These are phyloP conservation scores for Pontederia crassipes DNA, from an alignment of 176 grass and related monocot species.

Conservation along the genomic window DNA sequence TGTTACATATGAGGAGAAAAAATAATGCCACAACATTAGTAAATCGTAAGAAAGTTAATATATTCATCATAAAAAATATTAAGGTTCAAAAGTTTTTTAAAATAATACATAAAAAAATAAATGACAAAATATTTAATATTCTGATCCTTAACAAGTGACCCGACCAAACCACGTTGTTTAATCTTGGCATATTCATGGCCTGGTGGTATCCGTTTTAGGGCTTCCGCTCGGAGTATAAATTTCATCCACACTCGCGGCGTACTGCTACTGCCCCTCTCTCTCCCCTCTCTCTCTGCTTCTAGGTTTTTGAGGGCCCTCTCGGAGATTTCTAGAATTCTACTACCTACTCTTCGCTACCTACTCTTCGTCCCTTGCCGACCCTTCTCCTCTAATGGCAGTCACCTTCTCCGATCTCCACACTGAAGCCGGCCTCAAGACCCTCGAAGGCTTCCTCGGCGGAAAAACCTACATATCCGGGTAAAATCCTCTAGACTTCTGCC, in stretches of 20 bases:
- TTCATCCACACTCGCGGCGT: no score
- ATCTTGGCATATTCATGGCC: no score
- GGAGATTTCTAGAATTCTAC: constrained; percentile 9
- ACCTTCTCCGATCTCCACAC: constrained; percentile 67
- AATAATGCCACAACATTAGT: no score
- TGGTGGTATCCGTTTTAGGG: neutral
- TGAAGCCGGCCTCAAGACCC: constrained; percentile 51
- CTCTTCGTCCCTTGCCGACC: neutral
- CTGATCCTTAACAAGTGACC: no score
- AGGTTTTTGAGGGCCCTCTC: neutral
- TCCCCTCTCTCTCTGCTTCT: neutral
- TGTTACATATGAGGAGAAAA: no score
- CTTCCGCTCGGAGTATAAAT: neutral
- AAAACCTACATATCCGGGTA: constrained; percentile 79
- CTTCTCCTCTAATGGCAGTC: constrained; percentile 51
- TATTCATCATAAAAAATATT: no score
- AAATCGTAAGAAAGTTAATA: no score
- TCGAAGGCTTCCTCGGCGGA: constrained; percentile 53
- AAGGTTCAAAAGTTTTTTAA: no score
- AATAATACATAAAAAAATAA: no score
- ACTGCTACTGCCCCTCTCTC: no score
- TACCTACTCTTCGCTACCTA: neutral
- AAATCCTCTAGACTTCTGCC: neutral
- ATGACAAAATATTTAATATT: no score
- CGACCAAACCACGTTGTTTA: no score